A percentile compares a stretch with the other conserved stretches of the same genome.
Evolutionary conservation across 2,329 filamentous ascomycete genomes (phyloP).

Genomic region (Aspergillus terreus): DNA sequence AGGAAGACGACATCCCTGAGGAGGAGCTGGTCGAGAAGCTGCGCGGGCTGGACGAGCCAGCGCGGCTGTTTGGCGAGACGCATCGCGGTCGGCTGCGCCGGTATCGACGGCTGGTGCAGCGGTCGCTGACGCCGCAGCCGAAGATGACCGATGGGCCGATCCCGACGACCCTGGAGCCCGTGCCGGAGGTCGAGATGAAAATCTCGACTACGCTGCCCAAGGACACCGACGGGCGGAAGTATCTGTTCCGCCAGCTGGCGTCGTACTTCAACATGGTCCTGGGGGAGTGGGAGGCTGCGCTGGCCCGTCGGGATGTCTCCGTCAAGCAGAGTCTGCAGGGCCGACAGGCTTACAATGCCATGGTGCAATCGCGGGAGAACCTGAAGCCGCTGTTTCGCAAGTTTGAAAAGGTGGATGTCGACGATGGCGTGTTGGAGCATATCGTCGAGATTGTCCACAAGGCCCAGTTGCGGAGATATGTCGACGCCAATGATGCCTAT

Average conservation of each 20-base stretch:
- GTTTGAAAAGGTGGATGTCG: constrained; percentile 75
- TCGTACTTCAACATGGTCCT: constrained; percentile 98
- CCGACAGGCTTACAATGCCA: constrained; percentile 75
- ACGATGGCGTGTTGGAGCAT: constrained; percentile 73
- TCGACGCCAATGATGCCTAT: constrained; percentile 95
- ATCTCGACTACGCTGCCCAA: constrained; percentile 61
- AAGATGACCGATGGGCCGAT: constrained; percentile 71
- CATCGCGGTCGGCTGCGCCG: constrained; percentile 66
- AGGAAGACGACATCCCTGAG: constrained; percentile 60
- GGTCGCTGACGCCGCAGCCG: constrained; percentile 33
- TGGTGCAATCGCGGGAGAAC: constrained; percentile 82
- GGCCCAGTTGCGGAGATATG: constrained; percentile 85
- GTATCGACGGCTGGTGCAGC: constrained; percentile 60
- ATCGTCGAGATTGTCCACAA: constrained; percentile 89
- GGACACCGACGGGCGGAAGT: constrained; percentile 63
- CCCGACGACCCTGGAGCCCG: constrained; percentile 74
- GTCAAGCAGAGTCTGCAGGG: constrained; percentile 72
- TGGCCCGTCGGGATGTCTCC: constrained; percentile 56
- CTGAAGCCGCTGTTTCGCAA: constrained; percentile 87
- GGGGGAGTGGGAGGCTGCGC: constrained; percentile 75
- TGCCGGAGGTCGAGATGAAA: constrained; percentile 87
- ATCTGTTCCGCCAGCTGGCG: constrained; percentile 80
- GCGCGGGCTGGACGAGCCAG: constrained; percentile 69
- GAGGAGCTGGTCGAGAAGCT: constrained; percentile 67
- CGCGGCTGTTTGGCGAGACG: constrained; percentile 74